Conservation (phyloP, 148 eudicot genomes). For the Camellia japonica region DNA sequence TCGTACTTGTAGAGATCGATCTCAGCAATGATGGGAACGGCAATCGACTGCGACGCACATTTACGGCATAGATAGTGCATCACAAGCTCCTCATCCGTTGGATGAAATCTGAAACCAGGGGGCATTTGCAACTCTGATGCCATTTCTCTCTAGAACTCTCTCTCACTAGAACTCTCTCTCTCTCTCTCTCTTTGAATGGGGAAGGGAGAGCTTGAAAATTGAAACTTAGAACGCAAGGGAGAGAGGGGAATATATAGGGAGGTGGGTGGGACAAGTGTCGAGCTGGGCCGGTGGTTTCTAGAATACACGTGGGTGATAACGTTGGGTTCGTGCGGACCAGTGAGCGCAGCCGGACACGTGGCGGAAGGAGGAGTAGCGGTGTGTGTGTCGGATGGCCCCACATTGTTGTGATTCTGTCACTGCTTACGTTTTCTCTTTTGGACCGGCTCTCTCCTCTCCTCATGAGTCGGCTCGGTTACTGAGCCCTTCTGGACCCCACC, state of each 20-base stretch:
- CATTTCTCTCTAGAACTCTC: background rate
- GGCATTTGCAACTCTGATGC: slow-evolving; percentile 35
- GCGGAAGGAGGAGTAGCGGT: background rate
- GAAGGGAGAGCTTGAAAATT: background rate
- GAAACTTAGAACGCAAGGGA: slow-evolving; percentile 29
- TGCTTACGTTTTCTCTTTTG: slow-evolving; percentile 31
- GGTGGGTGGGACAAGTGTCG: slow-evolving; percentile 15
- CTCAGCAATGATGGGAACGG: slow-evolving; percentile 41
- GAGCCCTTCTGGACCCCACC: background rate
- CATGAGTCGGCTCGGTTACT: background rate
- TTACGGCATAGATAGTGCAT: slow-evolving; percentile 38
- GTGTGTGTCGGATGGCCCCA: background rate
- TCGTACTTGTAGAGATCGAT: slow-evolving; percentile 46
- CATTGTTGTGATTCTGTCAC: slow-evolving; percentile 28
- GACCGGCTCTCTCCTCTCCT: background rate
- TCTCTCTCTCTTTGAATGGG: background rate
- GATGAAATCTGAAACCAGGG: slow-evolving; percentile 47
- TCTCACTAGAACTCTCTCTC: background rate
- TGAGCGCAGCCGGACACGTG: slow-evolving; percentile 26
- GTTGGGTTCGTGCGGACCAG: slow-evolving; percentile 13
- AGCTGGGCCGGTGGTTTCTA: slow-evolving; percentile 12
- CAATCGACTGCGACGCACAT: slow-evolving; percentile 38
- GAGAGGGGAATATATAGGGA: slow-evolving; percentile 28
- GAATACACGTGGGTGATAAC: slow-evolving; percentile 34
- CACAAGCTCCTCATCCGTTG: slow-evolving; percentile 52